Conservation (phyloP, 805 yeast genomes). For the Lipomyces anomalus region DNA sequence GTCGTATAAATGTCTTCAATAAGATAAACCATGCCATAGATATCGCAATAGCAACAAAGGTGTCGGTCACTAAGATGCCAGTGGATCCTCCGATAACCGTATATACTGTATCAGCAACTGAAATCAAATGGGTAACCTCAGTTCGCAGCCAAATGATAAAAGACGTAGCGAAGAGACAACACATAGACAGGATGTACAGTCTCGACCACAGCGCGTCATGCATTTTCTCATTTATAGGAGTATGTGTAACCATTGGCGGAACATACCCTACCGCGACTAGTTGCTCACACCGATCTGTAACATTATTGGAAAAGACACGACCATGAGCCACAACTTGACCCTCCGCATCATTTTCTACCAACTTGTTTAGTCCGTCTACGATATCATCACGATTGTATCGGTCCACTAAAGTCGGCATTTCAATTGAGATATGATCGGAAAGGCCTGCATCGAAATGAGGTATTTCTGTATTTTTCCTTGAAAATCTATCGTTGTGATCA, state of each 20-base stretch:
- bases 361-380: not conserved
- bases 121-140: constrained; percentile 24
- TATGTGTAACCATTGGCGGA: not conserved
- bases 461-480: not conserved
- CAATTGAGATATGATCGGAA: too few relatives aligned
- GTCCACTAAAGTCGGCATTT: not conserved
- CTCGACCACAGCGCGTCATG: constrained; percentile 16
- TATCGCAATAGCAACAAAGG: constrained; percentile 27
- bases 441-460: not conserved
- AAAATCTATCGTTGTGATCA: not conserved
- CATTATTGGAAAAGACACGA: not conserved
- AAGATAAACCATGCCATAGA: constrained; percentile 31
- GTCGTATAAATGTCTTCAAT: constrained; percentile 27
- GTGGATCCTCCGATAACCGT: constrained; percentile 27
- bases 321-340: not conserved
- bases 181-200: constrained; percentile 26
- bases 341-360: not conserved
- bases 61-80: constrained; percentile 24
- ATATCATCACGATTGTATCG: not conserved
- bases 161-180: constrained; percentile 31
- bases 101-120: constrained; percentile 30
- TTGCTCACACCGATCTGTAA: not conserved
- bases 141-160: constrained; percentile 29
- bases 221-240: not conserved
- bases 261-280: not conserved